Evolutionary conservation across 352 stramenopile species (phyloP).

Genomic region (Aphanomyces stellatus): DNA sequence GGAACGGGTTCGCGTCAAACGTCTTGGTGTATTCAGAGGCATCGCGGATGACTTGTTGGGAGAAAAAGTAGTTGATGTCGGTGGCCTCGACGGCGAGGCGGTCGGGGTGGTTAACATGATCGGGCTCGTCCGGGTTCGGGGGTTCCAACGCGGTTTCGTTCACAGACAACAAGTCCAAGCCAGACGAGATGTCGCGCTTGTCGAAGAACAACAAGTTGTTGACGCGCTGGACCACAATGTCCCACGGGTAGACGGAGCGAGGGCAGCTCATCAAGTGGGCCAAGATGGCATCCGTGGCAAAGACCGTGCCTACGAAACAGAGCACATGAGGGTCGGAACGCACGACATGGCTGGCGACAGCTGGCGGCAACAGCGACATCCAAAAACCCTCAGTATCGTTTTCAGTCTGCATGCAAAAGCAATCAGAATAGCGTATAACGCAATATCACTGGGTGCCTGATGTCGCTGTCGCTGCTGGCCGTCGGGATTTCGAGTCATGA

Average conservation of each 20-base stretch:
- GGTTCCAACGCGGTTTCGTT: constrained; percentile 93
- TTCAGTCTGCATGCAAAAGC: background rate
- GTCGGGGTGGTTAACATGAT: constrained; percentile 94
- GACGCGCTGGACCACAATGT: constrained; percentile 90
- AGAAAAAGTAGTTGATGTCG: constrained; percentile 99
- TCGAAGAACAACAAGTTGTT: constrained; percentile 97
- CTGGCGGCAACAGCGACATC: background rate
- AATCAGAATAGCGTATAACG: constrained; percentile 15
- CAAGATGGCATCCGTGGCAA: constrained; percentile 96
- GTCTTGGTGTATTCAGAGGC: constrained; percentile 39
- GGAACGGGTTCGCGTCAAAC: constrained; percentile 90
- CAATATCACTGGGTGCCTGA: background rate
- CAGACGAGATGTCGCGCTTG: constrained; percentile 90
- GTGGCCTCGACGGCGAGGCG: constrained; percentile 94
- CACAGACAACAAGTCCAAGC: constrained; percentile 92
- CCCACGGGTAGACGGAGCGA: constrained; percentile 95
- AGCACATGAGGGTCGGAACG: background rate
- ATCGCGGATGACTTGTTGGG: constrained; percentile 91
- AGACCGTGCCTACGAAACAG: constrained; percentile 68
- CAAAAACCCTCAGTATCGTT: background rate
- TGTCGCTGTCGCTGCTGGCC: background rate
- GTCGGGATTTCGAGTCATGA: background rate
- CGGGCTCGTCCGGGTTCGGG: constrained; percentile 72
- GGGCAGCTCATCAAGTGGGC: constrained; percentile 95
- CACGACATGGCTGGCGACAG: too few relatives aligned